These are phyloP conservation scores for Trichoderma erinaceum DNA, from an alignment of 495 filamentous ascomycete species.

Conservation along the genomic window DNA sequence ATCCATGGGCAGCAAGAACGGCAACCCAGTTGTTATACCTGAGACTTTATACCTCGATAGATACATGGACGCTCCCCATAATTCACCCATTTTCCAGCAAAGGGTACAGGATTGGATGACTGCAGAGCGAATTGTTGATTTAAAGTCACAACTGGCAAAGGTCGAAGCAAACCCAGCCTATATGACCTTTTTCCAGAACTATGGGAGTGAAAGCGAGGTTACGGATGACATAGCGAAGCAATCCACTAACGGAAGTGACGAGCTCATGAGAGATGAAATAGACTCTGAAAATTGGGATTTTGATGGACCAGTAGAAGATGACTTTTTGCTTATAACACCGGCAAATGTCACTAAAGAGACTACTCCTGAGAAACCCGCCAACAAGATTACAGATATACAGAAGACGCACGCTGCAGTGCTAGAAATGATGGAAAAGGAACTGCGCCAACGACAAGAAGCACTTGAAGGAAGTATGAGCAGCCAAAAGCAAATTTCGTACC, in stretches of 20 bases:
- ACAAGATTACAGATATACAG: not conserved
- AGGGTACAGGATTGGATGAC: conserved; percentile 68
- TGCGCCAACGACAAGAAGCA: not conserved
- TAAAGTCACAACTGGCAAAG: conserved; percentile 32
- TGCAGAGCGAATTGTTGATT: conserved; percentile 54
- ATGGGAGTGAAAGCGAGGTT: not conserved
- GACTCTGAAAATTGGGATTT: conserved; percentile 32
- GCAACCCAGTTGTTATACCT: conserved; percentile 65
- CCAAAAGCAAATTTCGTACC: conserved; percentile 56
- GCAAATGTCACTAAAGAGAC: not conserved
- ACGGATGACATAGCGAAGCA: not conserved
- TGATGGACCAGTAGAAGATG: conserved; percentile 21
- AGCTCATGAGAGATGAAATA: conserved; percentile 14
- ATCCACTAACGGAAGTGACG: not conserved
- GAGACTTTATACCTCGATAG: conserved; percentile 82
- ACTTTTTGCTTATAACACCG: not conserved
- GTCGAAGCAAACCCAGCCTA: conserved; percentile 6
- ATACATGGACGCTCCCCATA: conserved; percentile 65
- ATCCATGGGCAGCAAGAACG: conserved; percentile 69
- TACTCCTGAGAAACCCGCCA: not conserved
- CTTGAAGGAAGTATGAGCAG: not conserved
- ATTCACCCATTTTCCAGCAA: conserved; percentile 51
- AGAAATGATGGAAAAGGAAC: conserved; percentile 14
- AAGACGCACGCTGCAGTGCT: conserved; percentile 1
- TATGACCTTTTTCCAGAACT: conserved; percentile 1